Conservation (phyloP, 768 basidiomycete genomes). For the Tulasnella sp. region DNA sequence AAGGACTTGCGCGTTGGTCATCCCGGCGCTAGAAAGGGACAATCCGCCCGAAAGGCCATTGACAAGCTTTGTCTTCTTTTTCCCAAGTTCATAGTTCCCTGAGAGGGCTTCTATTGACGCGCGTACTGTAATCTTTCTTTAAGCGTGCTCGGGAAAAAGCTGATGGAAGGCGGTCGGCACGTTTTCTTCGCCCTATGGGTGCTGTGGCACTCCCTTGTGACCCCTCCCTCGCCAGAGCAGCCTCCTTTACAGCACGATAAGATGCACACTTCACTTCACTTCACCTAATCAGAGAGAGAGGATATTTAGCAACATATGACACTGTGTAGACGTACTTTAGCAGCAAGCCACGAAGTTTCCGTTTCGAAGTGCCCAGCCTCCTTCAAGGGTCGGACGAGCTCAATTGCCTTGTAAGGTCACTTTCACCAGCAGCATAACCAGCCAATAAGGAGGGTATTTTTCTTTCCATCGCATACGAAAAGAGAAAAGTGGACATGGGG, state of each 20-base stretch:
- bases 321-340: not conserved
- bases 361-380: not conserved
- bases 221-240: not conserved
- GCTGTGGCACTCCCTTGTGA: not conserved
- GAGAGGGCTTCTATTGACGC: no score
- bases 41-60: no score
- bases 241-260: not conserved
- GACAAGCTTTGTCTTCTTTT: no score
- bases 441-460: not conserved
- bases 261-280: no score
- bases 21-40: no score
- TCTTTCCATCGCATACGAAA: not conserved
- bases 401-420: not conserved
- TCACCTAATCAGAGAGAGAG: not conserved
- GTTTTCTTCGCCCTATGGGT: not conserved
- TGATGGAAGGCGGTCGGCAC: not conserved
- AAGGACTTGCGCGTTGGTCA: no score
- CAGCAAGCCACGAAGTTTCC: not conserved
- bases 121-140: not conserved
- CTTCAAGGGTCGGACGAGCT: not conserved
- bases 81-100: no score
- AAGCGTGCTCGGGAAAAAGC: not conserved
- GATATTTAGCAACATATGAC: not conserved
- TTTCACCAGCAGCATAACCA: not conserved
- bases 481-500: not conserved